Base-by-base conservation (phyloP, 352 stramenopile species). In the Globisporangium mamillatum region DNA sequence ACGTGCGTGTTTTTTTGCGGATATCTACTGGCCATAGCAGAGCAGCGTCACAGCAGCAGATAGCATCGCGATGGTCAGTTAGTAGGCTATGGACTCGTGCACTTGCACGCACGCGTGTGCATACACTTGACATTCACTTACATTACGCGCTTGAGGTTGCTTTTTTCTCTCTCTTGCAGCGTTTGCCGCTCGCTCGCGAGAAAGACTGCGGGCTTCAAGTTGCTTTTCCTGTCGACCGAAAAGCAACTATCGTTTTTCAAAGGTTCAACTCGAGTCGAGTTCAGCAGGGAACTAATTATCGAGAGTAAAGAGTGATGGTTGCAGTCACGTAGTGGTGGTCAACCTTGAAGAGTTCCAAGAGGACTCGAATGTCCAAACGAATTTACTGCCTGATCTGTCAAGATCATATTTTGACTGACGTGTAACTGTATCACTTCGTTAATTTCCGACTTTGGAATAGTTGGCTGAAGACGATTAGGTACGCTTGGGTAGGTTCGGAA, bases 251-350 rank as follows among this genome's bases (percentile, higher is more conserved):
- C 18, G 1, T 8, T 36, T 67, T 38, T 54, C n/a, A 38, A 16
- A 67, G 62, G 62, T 67, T 61, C 50, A 67, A 61, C 50, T 22
- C 14, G 18, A 27, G 60, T 67, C 62, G 29, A n/a, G 1, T 67
- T 67, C 20, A 32, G 50, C 60, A 34, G 62, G 50, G 32, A 57
- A 41, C 10, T 18, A 4, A 58, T 41, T 57, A 16, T 7, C 1
- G 12, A 10, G 6, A 46, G 18, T 3, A 1, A 7, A 46, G 55
- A 60, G 27, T 60, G 29, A 16, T 60, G 29, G 55, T 27, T 2
- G 29, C 27, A 29, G 27, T 29, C 27, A 29, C 27, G 4, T 29
- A 29, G 27, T 29, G 27, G 27, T 29, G 27, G 29, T 32, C 29
- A 32, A 1, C 36, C 36, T 18, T 18, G 9, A 44, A 44, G 12